A percentile compares a stretch with the other conserved stretches of the same genome.
These are phyloP conservation scores for Mortierella polycephala DNA, from an alignment of 371 early-diverging fungal genomes.

Conservation along the genomic window DNA sequence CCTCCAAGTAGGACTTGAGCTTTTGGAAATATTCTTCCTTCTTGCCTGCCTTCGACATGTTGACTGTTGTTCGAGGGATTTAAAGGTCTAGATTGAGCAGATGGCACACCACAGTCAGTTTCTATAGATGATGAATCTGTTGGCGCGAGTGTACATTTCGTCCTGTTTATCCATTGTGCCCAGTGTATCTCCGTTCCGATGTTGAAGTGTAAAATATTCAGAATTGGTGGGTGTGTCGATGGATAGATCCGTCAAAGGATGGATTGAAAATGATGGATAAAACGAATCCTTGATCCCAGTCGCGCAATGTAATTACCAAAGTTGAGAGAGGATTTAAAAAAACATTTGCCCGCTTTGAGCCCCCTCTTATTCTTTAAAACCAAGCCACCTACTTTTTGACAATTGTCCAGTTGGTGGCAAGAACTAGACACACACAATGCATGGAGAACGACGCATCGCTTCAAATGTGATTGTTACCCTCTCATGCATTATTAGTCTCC, in stretches of 20 bases:
- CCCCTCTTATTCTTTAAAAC: slow-evolving; percentile 17
- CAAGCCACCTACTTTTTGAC: slow-evolving; percentile 4
- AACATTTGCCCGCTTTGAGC: slow-evolving; percentile 30
- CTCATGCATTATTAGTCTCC: neutral
- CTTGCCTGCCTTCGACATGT: slow-evolving; percentile 96
- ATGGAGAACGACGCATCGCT: neutral
- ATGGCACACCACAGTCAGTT: too few relatives aligned
- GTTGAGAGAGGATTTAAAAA: slow-evolving; percentile 51
- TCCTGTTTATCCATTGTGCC: too few relatives aligned
- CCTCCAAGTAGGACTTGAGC: slow-evolving; percentile 79
- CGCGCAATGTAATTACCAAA: slow-evolving; percentile 40
- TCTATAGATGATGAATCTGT: too few relatives aligned
- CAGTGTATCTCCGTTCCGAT: too few relatives aligned
- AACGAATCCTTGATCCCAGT: neutral
- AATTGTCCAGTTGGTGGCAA: too few relatives aligned
- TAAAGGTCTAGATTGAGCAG: slow-evolving; percentile 44
- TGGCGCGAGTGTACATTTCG: too few relatives aligned
- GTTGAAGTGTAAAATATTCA: too few relatives aligned
- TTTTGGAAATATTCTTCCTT: slow-evolving; percentile 73
- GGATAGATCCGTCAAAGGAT: slow-evolving; percentile 15
- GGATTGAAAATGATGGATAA: slow-evolving; percentile 16
- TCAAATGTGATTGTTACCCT: neutral
- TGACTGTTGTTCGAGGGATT: slow-evolving; percentile 63
- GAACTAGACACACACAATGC: too few relatives aligned
- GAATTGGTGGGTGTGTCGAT: slow-evolving; percentile 11